Base-by-base conservation (phyloP, 208 protist genomes). In the Phytomonas serpens region DNA sequence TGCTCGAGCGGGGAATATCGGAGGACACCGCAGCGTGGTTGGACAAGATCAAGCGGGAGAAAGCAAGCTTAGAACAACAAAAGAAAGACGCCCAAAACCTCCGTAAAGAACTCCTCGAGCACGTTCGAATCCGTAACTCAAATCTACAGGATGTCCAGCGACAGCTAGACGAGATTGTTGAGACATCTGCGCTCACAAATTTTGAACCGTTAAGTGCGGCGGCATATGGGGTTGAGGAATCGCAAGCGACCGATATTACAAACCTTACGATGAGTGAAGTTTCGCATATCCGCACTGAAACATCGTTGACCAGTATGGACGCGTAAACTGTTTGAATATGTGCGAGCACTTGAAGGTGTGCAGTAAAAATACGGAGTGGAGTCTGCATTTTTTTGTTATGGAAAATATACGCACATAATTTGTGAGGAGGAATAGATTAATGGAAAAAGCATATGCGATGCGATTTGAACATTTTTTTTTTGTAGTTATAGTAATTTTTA, bases 91-190 rank as follows among this genome's bases (percentile, higher is more conserved):
- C 84, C 14, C 80, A 70, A 23, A 71, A 69, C 34, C 72, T 93
- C 23, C 90, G 87, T 72, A 69, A 70, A 29, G 80, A 93, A 33
- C 71, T 93, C 40, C 72, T 90, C 11, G 82, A 77, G 70, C 83
- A 86, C 69, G 83, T 93, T n/a, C 77, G 77, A 0, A 52, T 81
- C 27, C 76, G 82, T 62, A 87, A 82, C 71, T 79, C 75, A 31
- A 85, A 85, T 10, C 69, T 93, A 10, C 79, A 81, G 19, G 78
- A 80, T 57, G 81, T 93, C 36, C 78, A 85, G 75, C 66, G 73
- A 67, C 79, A 84, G 72, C 36, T 88, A 30, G 64, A 73, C 4
- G 65, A 51, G 10, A 29, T 9, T 29, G 13, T 23, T 2, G n/a
- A 51, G 37, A 23, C 30, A 4, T 71, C 68, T 19, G 29, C n/a